Percentiles rank a stretch among this genome's conserved stretches.
Evolutionary conservation across 306 rosid species (phyloP).

Genomic region (Prinsepia uniflora): DNA sequence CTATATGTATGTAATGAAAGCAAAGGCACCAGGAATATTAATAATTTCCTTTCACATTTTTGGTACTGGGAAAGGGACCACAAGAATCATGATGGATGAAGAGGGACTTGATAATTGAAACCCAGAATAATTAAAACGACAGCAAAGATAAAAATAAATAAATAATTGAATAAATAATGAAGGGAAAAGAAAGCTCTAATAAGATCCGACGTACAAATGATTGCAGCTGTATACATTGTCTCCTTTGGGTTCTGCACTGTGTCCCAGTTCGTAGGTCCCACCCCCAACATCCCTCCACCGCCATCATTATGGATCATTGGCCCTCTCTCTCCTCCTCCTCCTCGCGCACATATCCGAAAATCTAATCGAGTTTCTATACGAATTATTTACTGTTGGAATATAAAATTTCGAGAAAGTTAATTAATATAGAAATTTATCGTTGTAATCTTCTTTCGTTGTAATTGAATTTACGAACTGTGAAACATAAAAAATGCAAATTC

Average conservation of each 20-base stretch:
- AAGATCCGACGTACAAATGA: constrained; percentile 63
- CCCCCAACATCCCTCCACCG: constrained; percentile 6
- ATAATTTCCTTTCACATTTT: neutral
- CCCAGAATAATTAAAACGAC: neutral
- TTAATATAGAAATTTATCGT: no score
- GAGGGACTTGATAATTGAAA: neutral
- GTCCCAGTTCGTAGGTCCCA: constrained; percentile 28
- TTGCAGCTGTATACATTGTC: constrained; percentile 48
- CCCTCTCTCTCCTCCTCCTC: neutral
- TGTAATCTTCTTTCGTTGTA: no score
- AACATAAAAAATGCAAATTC: no score
- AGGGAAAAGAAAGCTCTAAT: neutral
- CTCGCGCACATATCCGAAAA: constrained; percentile 26
- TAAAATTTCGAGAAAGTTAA: no score
- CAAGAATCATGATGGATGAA: neutral
- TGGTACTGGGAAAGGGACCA: neutral
- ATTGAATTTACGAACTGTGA: no score
- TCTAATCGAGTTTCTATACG: neutral
- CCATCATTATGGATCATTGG: constrained; percentile 17
- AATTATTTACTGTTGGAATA: no score
- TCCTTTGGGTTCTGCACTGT: constrained; percentile 37
- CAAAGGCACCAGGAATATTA: neutral
- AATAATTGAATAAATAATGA: no score
- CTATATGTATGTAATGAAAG: no score
- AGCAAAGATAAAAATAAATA: neutral